These are phyloP conservation scores for Raphanus hybrid DNA, from an alignment of 441 rosid genomes.

Conservation along the genomic window DNA sequence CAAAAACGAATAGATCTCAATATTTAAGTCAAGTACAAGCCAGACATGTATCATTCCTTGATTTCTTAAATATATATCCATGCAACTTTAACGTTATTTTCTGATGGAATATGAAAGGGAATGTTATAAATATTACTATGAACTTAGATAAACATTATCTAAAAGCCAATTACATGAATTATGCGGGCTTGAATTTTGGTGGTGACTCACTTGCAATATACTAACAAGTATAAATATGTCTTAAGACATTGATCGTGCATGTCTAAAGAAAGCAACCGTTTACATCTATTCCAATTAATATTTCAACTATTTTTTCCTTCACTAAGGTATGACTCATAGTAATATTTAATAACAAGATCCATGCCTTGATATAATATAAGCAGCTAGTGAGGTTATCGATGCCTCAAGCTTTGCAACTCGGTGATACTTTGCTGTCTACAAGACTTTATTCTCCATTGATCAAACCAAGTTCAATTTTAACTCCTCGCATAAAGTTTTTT, in stretches of 20 bases:
- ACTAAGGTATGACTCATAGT: neutral
- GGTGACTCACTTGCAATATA: neutral
- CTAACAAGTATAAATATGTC: neutral
- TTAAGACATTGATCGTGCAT: neutral
- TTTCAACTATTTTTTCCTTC: neutral
- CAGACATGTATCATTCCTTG: neutral
- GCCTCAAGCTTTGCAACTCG: conserved; percentile 31
- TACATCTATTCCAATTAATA: neutral
- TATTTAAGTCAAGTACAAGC: conserved; percentile 10
- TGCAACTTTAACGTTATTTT: neutral
- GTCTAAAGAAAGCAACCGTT: neutral
- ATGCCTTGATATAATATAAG: conserved; percentile 32
- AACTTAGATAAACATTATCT: too few species aligned
- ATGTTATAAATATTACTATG: neutral
- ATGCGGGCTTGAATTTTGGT: neutral
- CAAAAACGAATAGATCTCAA: conserved; percentile 18
- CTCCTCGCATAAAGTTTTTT: conserved; percentile 16
- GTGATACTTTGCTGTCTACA: conserved; percentile 24
- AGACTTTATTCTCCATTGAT: conserved; percentile 23
- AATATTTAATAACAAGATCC: conserved; percentile 14
- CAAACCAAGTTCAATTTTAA: conserved; percentile 29
- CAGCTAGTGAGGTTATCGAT: conserved; percentile 35
- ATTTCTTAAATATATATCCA: neutral
- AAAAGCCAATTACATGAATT: neutral
- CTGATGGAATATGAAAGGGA: neutral